Evolutionary conservation across 495 filamentous ascomycete genomes (phyloP).

Genomic region (Xylaria nigripes): DNA sequence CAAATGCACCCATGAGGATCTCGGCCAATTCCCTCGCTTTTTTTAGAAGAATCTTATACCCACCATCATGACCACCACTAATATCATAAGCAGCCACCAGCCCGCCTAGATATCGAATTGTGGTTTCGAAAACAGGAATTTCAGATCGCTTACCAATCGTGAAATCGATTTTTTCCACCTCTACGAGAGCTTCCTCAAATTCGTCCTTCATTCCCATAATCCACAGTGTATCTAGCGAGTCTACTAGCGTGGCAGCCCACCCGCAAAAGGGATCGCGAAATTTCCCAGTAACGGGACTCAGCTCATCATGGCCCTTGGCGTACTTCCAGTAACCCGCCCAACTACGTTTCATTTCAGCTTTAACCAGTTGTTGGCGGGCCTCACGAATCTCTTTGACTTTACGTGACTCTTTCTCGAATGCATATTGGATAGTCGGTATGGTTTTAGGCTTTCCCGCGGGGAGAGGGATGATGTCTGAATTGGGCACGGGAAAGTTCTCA

Average conservation of each 20-base stretch:
- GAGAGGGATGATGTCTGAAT: constrained; percentile 61
- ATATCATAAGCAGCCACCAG: constrained; percentile 79
- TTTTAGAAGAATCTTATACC: constrained; percentile 59
- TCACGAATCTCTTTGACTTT: constrained; percentile 54
- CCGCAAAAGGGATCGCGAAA: constrained; percentile 75
- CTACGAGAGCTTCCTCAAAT: constrained; percentile 76
- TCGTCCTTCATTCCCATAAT: constrained; percentile 89
- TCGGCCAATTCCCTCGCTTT: constrained; percentile 87
- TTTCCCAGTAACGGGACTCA: constrained; percentile 57
- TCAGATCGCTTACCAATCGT: constrained; percentile 54
- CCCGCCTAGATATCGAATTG: constrained; percentile 80
- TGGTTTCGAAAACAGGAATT: constrained; percentile 82
- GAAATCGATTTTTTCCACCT: constrained; percentile 79
- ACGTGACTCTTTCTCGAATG: constrained; percentile 55
- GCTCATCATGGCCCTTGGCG: constrained; percentile 81
- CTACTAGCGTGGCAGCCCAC: constrained; percentile 92
- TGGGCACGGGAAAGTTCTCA: constrained; percentile 67
- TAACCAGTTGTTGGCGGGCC: constrained; percentile 59
- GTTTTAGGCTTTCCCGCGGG: constrained; percentile 60
- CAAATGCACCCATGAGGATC: constrained; percentile 83
- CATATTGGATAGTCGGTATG: constrained; percentile 69
- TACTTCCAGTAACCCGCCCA: constrained; percentile 78
- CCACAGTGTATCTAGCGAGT: constrained; percentile 90
- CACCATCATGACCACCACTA: constrained; percentile 44
- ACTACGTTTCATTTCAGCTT: constrained; percentile 63